Evolutionary conservation across 148 eudicot genomes (phyloP).

Genomic region (Persicaria maculosa): DNA sequence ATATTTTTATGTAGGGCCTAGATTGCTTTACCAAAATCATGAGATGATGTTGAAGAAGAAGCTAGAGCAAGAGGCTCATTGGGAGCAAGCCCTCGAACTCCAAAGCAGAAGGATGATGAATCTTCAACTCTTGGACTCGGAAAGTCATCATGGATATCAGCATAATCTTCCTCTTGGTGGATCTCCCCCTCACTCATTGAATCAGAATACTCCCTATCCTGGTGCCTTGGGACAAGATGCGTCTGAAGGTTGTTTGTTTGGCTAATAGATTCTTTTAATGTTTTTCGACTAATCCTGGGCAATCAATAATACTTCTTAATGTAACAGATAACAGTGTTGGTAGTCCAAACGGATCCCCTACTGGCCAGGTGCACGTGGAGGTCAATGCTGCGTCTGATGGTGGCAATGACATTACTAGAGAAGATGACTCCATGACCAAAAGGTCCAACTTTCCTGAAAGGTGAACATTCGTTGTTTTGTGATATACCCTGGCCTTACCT

Average conservation of each 20-base stretch:
- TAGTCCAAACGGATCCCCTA: not conserved
- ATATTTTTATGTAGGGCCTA: slow-evolving; percentile 36
- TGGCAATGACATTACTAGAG: slow-evolving; percentile 14
- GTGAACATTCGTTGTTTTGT: slow-evolving; percentile 17
- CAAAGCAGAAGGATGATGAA: slow-evolving; percentile 73
- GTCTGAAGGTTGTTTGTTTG: not conserved
- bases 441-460: slow-evolving; percentile 38
- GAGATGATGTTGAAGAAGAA: slow-evolving; percentile 63
- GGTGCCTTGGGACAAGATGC: not conserved
- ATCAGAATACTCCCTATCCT: not conserved
- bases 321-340: too few relatives aligned
- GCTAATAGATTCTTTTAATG: not conserved
- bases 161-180: slow-evolving; percentile 22
- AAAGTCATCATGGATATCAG: slow-evolving; percentile 36
- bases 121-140: slow-evolving; percentile 60
- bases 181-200: slow-evolving; percentile 22
- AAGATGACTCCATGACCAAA: slow-evolving; percentile 20
- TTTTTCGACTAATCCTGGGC: not conserved
- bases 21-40: slow-evolving; percentile 46
- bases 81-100: slow-evolving; percentile 72
- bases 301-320: too few relatives aligned
- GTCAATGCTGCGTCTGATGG: not conserved
- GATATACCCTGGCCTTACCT: not conserved
- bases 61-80: slow-evolving; percentile 62
- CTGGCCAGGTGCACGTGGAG: not conserved